Percentiles rank a stretch among this genome's conserved stretches.
Evolutionary conservation across 2,329 filamentous ascomycete genomes (phyloP).

Genomic region (Neofusicoccum cordaticola): DNA sequence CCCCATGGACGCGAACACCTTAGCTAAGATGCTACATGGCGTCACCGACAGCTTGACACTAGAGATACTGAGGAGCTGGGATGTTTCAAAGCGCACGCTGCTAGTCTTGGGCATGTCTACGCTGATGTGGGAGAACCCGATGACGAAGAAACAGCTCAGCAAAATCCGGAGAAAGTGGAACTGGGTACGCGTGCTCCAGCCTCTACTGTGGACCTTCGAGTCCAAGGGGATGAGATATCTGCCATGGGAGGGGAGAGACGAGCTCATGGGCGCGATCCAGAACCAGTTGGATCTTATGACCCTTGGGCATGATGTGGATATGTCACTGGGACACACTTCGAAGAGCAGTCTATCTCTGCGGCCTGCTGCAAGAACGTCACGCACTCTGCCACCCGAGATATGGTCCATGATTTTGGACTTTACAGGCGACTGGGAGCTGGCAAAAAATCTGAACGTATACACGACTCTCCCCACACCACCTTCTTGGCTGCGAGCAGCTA

Average conservation of each 20-base stretch:
- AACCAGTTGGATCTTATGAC: slow-evolving; percentile 75
- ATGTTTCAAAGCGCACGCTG: slow-evolving; percentile 78
- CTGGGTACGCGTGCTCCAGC: slow-evolving; percentile 76
- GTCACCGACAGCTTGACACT: slow-evolving; percentile 77
- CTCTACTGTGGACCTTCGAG: slow-evolving; percentile 79
- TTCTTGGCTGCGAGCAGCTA: slow-evolving; percentile 66
- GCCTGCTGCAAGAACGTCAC: slow-evolving; percentile 24
- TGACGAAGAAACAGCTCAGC: slow-evolving; percentile 81
- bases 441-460: slow-evolving; percentile 75
- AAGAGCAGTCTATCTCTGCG: slow-evolving; percentile 18
- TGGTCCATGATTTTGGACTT: slow-evolving; percentile 87
- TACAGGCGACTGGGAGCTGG: slow-evolving; percentile 86
- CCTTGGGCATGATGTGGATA: slow-evolving; percentile 68
- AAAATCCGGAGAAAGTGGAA: slow-evolving; percentile 82
- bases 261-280: slow-evolving; percentile 70
- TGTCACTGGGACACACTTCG: slow-evolving; percentile 35
- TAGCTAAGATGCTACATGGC: slow-evolving; percentile 85
- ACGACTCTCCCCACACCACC: slow-evolving; percentile 71
- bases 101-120: slow-evolving; percentile 86
- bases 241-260: slow-evolving; percentile 58
- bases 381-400: slow-evolving; percentile 71
- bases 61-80: slow-evolving; percentile 81
- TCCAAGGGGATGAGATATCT: slow-evolving; percentile 45
- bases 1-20: slow-evolving; percentile 77
- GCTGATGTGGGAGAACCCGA: slow-evolving; percentile 85